Evolutionary conservation across 768 basidiomycete genomes (phyloP), one percentile per base, ranked within the genome.

Genomic region (Leucosporidium creatinivorum): DNA sequence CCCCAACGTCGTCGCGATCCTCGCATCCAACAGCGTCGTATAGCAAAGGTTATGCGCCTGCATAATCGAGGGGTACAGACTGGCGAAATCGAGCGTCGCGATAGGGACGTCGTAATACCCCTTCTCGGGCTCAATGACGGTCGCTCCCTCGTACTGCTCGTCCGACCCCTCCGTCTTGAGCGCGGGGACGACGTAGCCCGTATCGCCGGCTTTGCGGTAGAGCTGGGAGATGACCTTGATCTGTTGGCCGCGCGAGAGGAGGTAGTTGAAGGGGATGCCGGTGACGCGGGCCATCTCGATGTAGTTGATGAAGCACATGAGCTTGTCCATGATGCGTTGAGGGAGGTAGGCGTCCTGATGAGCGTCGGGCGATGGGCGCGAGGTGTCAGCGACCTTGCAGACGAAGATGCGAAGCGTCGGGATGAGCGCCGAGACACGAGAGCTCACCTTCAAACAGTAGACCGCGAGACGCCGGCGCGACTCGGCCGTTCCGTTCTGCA

Each of bases 1-100:
- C 12, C 82, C 79, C 19, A 98, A 80, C 25, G 89, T 84, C 25
- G 91, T 88, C 18, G 94, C 87, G 0, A 87, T 88, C 8, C 66
- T 54, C 76, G 85, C 88, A 69, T 96, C 90, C 48, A 97, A 78
- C n/a, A 98, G 82, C 0, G 96, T 97, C 0, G 96, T 97, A 76
- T 98, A 99, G 78, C 96, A 99, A 1, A 99, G 81, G 76, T 99
- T 99, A 79, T 99, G 96, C 3, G 94, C 96, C 93, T 97, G 97
- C 96, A 99, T 99, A 80, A 99, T 98, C 0, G 96, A 98, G 5
- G 96, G 96, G 79, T 99, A 99, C 68, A 99, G 83, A 2, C 93
- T 97, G 66, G 91, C 93, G 80, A 99, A 99, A 83, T 99, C 96
- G 57, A 99, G 85, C 0, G 96, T 98, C 18, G 96, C 93, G 75